Percentiles rank a stretch among this genome's conserved stretches.
Conservation (phyloP, 371 early-diverging fungal genomes). For the Smittium mucronatum region DNA sequence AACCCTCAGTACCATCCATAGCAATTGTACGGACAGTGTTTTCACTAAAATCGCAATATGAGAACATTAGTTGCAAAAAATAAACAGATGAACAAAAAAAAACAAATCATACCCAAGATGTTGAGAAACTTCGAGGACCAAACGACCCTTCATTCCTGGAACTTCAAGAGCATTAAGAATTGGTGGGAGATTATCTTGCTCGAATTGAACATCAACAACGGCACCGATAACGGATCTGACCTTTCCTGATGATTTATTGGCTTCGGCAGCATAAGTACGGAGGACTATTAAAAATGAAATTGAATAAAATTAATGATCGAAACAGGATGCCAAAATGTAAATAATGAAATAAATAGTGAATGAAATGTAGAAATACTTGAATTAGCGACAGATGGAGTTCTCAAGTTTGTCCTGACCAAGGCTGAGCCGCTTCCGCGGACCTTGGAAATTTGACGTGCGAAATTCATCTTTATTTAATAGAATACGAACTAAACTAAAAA, state of each 20-base stretch:
- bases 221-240: slow-evolving; percentile 91
- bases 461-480: slow-evolving; percentile 6
- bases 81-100: not conserved
- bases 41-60: slow-evolving; percentile 34
- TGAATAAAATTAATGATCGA: not conserved
- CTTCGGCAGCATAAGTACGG: slow-evolving; percentile 32
- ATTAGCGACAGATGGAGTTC: not conserved
- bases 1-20: slow-evolving; percentile 96
- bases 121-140: slow-evolving; percentile 93
- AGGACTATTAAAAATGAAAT: not conserved
- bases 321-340: not conserved
- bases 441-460: not conserved
- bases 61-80: not conserved
- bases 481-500: not conserved
- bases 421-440: not conserved
- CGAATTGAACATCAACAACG: slow-evolving; percentile 96
- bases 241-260: slow-evolving; percentile 29
- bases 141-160: slow-evolving; percentile 64
- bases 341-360: not conserved
- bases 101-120: slow-evolving; percentile 55
- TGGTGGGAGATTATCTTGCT: slow-evolving; percentile 78
- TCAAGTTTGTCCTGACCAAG: slow-evolving; percentile 31
- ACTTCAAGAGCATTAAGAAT: slow-evolving; percentile 96
- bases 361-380: not conserved
- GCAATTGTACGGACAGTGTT: slow-evolving; percentile 98